A percentile compares a stretch with the other conserved stretches of the same genome.
Evolutionary conservation across 192 early-diverging fungal species (phyloP).

Genomic region (Allomyces macrogynus): DNA sequence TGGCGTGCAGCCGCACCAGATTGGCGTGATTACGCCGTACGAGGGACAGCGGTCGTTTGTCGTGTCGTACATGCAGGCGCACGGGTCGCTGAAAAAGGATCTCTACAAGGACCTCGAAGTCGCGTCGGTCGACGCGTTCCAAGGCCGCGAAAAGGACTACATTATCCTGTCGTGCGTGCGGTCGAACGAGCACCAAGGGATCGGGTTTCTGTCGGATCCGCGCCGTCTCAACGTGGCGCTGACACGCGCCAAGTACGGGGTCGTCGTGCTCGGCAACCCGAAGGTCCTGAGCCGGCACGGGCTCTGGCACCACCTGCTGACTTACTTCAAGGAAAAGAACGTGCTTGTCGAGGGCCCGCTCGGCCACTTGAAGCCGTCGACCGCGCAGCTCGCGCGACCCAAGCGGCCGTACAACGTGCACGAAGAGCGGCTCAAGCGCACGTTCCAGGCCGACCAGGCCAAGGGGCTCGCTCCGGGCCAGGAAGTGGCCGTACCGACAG

Average conservation of each 20-base stretch:
- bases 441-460: neutral
- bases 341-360: conserved; percentile 86
- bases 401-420: neutral
- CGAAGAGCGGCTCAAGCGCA: neutral
- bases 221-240: conserved; percentile 78
- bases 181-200: conserved; percentile 92
- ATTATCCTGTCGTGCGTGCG: conserved; percentile 95
- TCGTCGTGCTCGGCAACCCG: conserved; percentile 88
- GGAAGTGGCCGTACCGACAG: neutral
- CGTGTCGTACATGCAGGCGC: conserved; percentile 87
- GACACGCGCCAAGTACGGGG: conserved; percentile 78
- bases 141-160: conserved; percentile 98
- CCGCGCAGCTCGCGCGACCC: conserved; percentile 70
- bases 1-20: conserved; percentile 66
- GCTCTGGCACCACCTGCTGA: conserved; percentile 90
- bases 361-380: conserved; percentile 64
- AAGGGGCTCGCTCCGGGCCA: neutral
- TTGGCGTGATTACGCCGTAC: conserved; percentile 96
- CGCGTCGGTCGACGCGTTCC: conserved; percentile 96
- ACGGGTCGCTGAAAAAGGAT: conserved; percentile 72
- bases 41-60: conserved; percentile 94
- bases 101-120: conserved; percentile 98
- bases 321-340: conserved; percentile 70
- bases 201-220: conserved; percentile 79
- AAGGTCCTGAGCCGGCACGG: conserved; percentile 82